Evolutionary conservation across 2,329 filamentous ascomycete genomes (phyloP).

Genomic region (Talaromyces piceae): DNA sequence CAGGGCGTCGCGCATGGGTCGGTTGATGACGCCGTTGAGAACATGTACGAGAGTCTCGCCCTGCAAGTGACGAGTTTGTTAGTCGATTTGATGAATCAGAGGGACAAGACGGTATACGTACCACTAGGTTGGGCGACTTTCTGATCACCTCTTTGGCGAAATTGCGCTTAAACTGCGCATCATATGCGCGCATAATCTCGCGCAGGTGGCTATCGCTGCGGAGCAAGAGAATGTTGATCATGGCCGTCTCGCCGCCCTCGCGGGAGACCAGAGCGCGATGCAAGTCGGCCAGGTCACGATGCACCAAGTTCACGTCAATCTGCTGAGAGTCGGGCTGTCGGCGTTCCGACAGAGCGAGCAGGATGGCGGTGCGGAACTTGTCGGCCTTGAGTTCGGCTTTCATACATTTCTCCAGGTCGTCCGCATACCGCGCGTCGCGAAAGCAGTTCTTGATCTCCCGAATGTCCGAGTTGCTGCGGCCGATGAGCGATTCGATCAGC

Average conservation of each 20-base stretch:
- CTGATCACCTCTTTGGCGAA: constrained; percentile 81
- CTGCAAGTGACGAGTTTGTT: constrained; percentile 39
- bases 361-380: constrained; percentile 85
- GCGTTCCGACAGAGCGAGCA: constrained; percentile 73
- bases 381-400: constrained; percentile 87
- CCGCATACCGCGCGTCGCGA: constrained; percentile 81
- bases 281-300: constrained; percentile 66
- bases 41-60: constrained; percentile 92
- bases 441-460: constrained; percentile 79
- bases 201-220: constrained; percentile 74
- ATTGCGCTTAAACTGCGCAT: constrained; percentile 64
- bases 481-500: constrained; percentile 88
- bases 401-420: constrained; percentile 78
- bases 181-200: constrained; percentile 72
- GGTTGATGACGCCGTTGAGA: constrained; percentile 93
- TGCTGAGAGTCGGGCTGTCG: constrained; percentile 74
- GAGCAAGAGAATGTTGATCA: constrained; percentile 76
- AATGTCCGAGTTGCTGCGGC: constrained; percentile 81
- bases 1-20: constrained; percentile 83
- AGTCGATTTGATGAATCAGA: not conserved
- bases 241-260: constrained; percentile 76
- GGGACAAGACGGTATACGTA: constrained; percentile 45
- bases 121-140: constrained; percentile 87
- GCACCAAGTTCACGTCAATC: constrained; percentile 54
- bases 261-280: constrained; percentile 60